Conservation (phyloP, 495 filamentous ascomycete species). For the Aspergillus sclerotiicarbonarius region DNA sequence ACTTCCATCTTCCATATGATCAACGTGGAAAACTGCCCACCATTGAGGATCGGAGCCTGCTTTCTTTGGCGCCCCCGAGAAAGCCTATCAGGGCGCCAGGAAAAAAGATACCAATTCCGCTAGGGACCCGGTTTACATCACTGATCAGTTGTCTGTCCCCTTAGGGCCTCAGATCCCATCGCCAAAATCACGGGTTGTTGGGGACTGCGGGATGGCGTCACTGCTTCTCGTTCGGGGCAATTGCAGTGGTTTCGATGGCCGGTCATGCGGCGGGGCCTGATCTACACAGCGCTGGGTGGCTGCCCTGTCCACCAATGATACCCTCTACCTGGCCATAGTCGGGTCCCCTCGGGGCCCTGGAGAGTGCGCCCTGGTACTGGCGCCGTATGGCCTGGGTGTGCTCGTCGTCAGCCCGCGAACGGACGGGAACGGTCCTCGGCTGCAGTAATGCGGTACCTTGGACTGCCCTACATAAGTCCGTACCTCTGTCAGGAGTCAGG, state of each 20-base stretch:
- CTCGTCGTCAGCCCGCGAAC: neutral
- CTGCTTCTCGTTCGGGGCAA: slow-evolving; percentile 21
- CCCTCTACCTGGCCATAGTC: slow-evolving; percentile 1
- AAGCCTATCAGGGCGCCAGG: slow-evolving; percentile 4
- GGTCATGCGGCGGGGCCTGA: slow-evolving; percentile 25
- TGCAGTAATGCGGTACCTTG: neutral
- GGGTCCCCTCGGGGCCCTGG: slow-evolving; percentile 18
- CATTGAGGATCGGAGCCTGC: neutral
- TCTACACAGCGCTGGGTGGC: slow-evolving; percentile 15
- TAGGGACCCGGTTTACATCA: slow-evolving; percentile 19
- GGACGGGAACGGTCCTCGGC: neutral
- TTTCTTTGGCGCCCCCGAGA: neutral
- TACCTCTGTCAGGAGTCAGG: neutral
- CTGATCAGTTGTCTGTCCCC: slow-evolving; percentile 5
- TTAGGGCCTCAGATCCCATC: slow-evolving; percentile 10
- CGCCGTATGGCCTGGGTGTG: neutral
- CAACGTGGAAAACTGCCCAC: neutral
- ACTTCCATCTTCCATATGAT: neutral
- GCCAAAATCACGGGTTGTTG: slow-evolving; percentile 15
- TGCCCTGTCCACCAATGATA: slow-evolving; percentile 18
- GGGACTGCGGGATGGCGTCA: slow-evolving; percentile 26
- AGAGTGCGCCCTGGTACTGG: slow-evolving; percentile 6
- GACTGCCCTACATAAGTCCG: neutral
- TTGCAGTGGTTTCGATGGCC: slow-evolving; percentile 20
- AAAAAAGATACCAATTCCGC: neutral